phyloP scores from a whole-genome alignment of 2,329 filamentous ascomycete species.

The Aspergillus novofumigatus region DNA sequence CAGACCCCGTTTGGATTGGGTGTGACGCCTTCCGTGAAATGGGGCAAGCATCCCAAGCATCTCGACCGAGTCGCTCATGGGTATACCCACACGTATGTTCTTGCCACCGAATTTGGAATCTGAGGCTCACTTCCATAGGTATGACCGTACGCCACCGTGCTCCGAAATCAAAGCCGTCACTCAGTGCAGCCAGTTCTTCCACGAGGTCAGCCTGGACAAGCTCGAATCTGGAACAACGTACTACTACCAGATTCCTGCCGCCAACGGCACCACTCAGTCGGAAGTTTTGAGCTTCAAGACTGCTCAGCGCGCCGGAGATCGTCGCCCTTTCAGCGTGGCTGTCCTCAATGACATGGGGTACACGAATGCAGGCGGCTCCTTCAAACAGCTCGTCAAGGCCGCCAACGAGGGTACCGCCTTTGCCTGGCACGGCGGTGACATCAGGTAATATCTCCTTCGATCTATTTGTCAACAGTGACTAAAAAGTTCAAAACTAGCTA shows the following conservation, averaged over 20 bases:
- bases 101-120: background rate
- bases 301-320: constrained; percentile 42
- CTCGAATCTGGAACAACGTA: constrained; percentile 46
- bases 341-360: constrained; percentile 54
- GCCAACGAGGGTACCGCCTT: constrained; percentile 46
- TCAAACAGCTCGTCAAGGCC: constrained; percentile 40
- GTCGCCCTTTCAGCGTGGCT: constrained; percentile 41
- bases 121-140: constrained; percentile 25
- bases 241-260: constrained; percentile 48
- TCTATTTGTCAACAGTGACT: too few relatives aligned
- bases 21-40: constrained; percentile 40
- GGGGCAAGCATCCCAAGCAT: constrained; percentile 35
- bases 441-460: constrained; percentile 14
- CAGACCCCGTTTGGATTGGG: constrained; percentile 53
- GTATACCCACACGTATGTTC: constrained; percentile 37
- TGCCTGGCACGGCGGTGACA: constrained; percentile 52
- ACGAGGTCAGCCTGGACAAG: constrained; percentile 45
- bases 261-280: constrained; percentile 49
- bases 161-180: constrained; percentile 42
- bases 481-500: constrained; percentile 28
- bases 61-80: constrained; percentile 38
- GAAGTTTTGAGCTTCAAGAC: constrained; percentile 47
- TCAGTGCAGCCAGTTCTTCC: constrained; percentile 51
- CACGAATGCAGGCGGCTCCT: constrained; percentile 49
- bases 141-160: constrained; percentile 50